A percentile compares a stretch with the other conserved stretches of the same genome.
Evolutionary conservation across 1,139 yeast species (phyloP).

Genomic region (Saccharomyces hybrid): DNA sequence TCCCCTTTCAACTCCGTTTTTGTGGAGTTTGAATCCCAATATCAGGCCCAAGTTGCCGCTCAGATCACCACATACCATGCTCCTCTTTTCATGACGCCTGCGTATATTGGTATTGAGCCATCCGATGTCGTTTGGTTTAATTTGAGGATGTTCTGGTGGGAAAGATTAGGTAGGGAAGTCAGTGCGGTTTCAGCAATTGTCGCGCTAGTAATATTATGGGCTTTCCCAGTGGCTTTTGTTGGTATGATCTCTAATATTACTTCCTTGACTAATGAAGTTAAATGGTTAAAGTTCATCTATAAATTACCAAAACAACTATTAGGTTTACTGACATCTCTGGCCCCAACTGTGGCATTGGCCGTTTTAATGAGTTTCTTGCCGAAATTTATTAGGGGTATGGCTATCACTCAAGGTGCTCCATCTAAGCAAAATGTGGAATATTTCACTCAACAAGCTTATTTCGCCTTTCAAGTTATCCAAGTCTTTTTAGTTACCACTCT

Average conservation of each 20-base stretch:
- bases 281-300: conserved; percentile 61
- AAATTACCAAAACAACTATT: conserved; percentile 57
- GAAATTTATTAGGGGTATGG: conserved; percentile 58
- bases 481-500: conserved; percentile 63
- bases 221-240: conserved; percentile 91
- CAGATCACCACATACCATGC: conserved; percentile 66
- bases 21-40: conserved; percentile 78
- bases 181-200: conserved; percentile 54
- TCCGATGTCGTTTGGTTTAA: conserved; percentile 82
- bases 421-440: conserved; percentile 58
- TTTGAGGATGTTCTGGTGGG: conserved; percentile 80
- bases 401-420: conserved; percentile 57
- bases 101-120: conserved; percentile 66
- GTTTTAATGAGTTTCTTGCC: conserved; percentile 78
- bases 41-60: conserved; percentile 82
- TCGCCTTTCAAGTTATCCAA: conserved; percentile 64
- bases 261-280: conserved; percentile 58
- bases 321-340: conserved; percentile 80
- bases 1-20: conserved; percentile 60
- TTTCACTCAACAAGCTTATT: conserved; percentile 69
- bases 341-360: conserved; percentile 78
- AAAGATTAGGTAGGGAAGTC: conserved; percentile 52
- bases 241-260: conserved; percentile 86
- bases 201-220: conserved; percentile 75
- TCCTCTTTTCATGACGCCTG: conserved; percentile 56